These are phyloP conservation scores for Macrocybe gigantea DNA, from an alignment of 768 basidiomycete genomes.

Conservation along the genomic window DNA sequence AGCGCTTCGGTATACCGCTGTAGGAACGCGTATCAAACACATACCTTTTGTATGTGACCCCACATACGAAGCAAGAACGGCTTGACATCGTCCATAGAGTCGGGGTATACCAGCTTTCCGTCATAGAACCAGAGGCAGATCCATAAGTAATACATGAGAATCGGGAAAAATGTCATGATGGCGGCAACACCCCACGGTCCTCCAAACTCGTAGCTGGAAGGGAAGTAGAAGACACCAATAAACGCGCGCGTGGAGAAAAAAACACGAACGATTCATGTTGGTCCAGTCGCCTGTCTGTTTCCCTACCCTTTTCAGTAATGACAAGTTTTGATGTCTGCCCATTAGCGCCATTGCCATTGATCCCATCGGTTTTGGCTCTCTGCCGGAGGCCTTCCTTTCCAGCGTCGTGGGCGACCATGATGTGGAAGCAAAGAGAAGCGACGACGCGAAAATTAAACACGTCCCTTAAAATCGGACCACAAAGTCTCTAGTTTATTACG, in stretches of 20 bases:
- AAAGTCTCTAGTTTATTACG: too few relatives aligned
- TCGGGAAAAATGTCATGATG: slow-evolving; percentile 93
- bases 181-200: slow-evolving; percentile 86
- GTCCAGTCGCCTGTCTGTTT: slow-evolving; percentile 69
- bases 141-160: slow-evolving; percentile 98
- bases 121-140: slow-evolving; percentile 96
- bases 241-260: not conserved
- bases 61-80: slow-evolving; percentile 84
- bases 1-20: not conserved
- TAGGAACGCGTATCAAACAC: not conserved
- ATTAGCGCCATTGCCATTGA: not conserved
- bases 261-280: slow-evolving; percentile 51
- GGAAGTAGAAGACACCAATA: not conserved
- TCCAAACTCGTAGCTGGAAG: slow-evolving; percentile 86
- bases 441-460: not conserved
- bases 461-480: not conserved
- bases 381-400: slow-evolving; percentile 15
- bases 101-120: slow-evolving; percentile 70
- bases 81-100: slow-evolving; percentile 58
- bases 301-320: slow-evolving; percentile 66
- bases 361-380: slow-evolving; percentile 9
- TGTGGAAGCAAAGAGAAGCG: not conserved
- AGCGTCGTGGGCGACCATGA: slow-evolving; percentile 12
- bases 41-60: slow-evolving; percentile 74
- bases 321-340: slow-evolving; percentile 23